Base-by-base conservation (phyloP, 768 basidiomycete genomes). In the Russula griseocarnosa region DNA sequence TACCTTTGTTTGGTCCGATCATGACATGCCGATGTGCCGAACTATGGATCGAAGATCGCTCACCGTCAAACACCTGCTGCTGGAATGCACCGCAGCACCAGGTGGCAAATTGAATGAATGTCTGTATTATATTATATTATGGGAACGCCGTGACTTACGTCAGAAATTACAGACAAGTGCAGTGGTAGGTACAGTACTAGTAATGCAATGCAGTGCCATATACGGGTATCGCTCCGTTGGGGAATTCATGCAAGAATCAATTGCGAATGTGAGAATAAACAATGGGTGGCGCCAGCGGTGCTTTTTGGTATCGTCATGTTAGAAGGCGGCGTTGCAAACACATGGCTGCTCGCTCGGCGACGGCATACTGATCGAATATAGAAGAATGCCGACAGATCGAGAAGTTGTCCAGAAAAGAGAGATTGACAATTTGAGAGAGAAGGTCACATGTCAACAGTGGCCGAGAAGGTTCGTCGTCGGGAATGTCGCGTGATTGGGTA, bases 401-500 rank as follows among this genome's bases (percentile, higher is more conserved):
- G 30, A 53, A 36, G 18, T 18, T 36, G 34, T 9, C 50, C 52
- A 9, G 20, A 32, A 42, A 24, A 52, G 22, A 30, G 16, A 52
- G 16, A 30, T 54, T 22, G 16, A 36, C 30, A 58, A 16, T 16
- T 38, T 38, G 28, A 16, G n/a, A 13, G 34, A 20, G 7, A 22
- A 36, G 46, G 49, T 65, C 60, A 65, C 40, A 65, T 65, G 55
- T 65, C 64, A 5, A 24, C 64, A 0, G 64, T 57, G 11, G 64
- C 64, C 5, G 64, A 65, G 40, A 61, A 36, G 34, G 55, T 65
- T 38, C 53, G 59, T 38, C 59, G 64, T 24, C 64, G 64, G 46
- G 55, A 1, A 61, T 52, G 54, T 56, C 60, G 59, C 9, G 55
- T 51, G 42, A 51, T 44, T 16, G 55, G 14, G 55, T 38, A 42